A percentile compares a stretch with the other conserved stretches of the same genome.
These are phyloP conservation scores for Durio zibethinus DNA, from an alignment of 345 rosid genomes.

Conservation along the genomic window DNA sequence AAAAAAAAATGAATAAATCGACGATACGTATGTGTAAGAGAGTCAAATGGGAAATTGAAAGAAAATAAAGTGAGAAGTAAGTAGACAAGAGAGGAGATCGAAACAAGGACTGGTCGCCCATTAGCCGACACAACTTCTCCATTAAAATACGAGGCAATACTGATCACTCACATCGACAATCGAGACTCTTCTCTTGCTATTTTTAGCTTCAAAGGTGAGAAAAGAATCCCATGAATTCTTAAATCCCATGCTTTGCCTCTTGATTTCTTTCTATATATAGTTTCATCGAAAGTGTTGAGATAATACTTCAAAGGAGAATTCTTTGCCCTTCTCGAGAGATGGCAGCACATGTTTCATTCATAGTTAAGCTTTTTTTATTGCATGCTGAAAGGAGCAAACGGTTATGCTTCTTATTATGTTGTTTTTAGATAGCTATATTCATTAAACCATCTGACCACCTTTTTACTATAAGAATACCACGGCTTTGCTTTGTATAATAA, in stretches of 20 bases:
- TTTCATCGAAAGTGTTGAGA: not conserved
- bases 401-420: not conserved
- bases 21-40: not conserved
- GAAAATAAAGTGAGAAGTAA: not conserved
- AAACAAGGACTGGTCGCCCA: not conserved
- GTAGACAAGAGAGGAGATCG: not conserved
- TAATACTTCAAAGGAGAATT: too few relatives aligned
- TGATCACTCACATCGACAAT: not conserved
- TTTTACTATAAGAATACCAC: not conserved
- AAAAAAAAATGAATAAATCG: too few relatives aligned
- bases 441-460: not conserved
- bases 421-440: not conserved
- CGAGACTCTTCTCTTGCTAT: not conserved
- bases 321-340: not conserved
- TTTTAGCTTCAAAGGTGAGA: not conserved
- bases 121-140: constrained; percentile 9
- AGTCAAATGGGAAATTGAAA: not conserved
- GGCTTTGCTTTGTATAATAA: not conserved
- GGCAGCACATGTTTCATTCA: not conserved
- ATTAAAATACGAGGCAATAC: not conserved
- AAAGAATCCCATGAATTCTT: not conserved
- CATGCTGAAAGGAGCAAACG: too few relatives aligned
- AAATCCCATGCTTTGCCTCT: not conserved
- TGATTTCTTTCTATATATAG: not conserved
- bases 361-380: not conserved